phyloP scores from a whole-genome alignment of 495 filamentous ascomycete genomes.

The Aeminium ludgeri region DNA sequence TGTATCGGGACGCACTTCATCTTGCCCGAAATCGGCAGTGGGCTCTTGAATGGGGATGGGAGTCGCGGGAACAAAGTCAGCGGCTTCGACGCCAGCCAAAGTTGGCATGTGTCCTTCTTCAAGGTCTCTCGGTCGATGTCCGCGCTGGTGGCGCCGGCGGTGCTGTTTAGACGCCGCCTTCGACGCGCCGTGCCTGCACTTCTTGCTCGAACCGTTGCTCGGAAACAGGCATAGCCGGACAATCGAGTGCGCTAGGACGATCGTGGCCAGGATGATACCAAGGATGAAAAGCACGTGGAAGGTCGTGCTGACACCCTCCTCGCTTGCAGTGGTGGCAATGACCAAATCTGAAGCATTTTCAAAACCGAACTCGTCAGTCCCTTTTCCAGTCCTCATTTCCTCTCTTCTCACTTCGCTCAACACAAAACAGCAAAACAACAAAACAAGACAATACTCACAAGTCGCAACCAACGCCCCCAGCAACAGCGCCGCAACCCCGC shows the following conservation, averaged over 20 bases:
- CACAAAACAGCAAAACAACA: background rate
- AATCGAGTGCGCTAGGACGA: conserved; percentile 65
- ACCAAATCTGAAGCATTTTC: background rate
- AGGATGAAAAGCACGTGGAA: conserved; percentile 53
- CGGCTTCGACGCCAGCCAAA: conserved; percentile 16
- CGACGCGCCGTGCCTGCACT: too few species aligned
- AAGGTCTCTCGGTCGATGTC: background rate
- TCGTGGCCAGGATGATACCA: conserved; percentile 50
- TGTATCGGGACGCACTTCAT: conserved; percentile 13
- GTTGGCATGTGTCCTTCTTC: conserved; percentile 12
- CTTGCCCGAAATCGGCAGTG: background rate
- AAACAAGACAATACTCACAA: conserved; percentile 5
- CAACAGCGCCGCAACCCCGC: conserved; percentile 4
- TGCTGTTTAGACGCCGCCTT: too few species aligned
- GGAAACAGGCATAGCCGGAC: conserved; percentile 46
- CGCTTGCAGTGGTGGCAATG: conserved; percentile 4
- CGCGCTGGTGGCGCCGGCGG: conserved; percentile 8
- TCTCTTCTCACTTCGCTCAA: conserved; percentile 1
- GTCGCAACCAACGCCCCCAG: conserved; percentile 9
- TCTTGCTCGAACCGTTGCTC: background rate
- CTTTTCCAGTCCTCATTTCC: conserved; percentile 3
- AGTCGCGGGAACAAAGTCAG: conserved; percentile 20
- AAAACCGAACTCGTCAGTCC: conserved; percentile 6
- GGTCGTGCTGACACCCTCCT: conserved; percentile 1
- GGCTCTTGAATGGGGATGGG: conserved; percentile 25